Evolutionary conservation across 805 yeast species (phyloP).

Genomic region (Candida fluviatilis): DNA sequence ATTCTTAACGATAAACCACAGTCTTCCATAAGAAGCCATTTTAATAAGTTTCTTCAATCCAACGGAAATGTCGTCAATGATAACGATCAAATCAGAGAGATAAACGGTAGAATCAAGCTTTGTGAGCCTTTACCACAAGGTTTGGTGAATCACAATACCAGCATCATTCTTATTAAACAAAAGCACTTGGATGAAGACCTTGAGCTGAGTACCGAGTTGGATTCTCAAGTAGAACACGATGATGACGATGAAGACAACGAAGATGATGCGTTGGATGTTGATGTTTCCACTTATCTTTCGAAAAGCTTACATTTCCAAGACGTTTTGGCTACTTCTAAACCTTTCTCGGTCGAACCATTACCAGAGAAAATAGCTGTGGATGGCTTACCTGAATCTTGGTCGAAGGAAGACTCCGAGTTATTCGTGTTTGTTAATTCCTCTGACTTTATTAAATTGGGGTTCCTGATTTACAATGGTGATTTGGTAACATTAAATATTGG

Average conservation of each 20-base stretch:
- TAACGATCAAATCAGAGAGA: constrained; percentile 38
- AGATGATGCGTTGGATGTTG: constrained; percentile 7
- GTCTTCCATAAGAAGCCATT: constrained; percentile 29
- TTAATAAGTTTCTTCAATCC: constrained; percentile 19
- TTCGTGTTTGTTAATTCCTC: constrained; percentile 40
- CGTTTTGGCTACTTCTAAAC: constrained; percentile 2
- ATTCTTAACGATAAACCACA: constrained; percentile 28
- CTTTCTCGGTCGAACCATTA: constrained; percentile 25
- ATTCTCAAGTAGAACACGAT: too few species aligned
- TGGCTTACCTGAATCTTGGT: constrained; percentile 18
- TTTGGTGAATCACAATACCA: constrained; percentile 39
- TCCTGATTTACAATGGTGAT: constrained; percentile 72
- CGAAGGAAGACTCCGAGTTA: constrained; percentile 34
- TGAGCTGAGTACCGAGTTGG: too few species aligned
- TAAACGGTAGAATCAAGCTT: constrained; percentile 50
- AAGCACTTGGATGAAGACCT: constrained; percentile 10
- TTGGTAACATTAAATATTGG: constrained; percentile 34
- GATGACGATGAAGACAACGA: constrained; percentile 7
- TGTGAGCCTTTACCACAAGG: constrained; percentile 82
- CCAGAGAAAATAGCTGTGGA: constrained; percentile 23
- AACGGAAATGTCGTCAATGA: constrained; percentile 31
- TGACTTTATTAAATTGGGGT: constrained; percentile 45
- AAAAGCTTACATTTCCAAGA: constrained; percentile 20
- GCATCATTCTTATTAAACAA: constrained; percentile 48
- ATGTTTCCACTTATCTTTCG: constrained; percentile 28